Evolutionary conservation across 768 basidiomycete species (phyloP).

Genomic region (Pholiota microspora): DNA sequence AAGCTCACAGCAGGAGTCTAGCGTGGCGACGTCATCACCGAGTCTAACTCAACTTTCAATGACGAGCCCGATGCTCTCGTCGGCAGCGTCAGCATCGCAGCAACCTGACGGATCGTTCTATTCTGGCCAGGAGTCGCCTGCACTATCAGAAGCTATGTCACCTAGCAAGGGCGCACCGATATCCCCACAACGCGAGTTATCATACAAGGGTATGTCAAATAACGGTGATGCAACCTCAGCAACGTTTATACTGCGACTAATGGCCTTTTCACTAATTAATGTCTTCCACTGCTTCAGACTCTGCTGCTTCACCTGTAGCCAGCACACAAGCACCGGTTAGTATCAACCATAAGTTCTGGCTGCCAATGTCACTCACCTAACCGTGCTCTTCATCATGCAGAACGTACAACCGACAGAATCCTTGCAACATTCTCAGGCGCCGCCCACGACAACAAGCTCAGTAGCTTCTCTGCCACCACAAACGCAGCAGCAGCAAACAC

Average conservation of each 20-base stretch:
- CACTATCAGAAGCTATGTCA: slow-evolving; percentile 63
- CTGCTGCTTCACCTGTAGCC: slow-evolving; percentile 43
- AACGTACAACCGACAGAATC: slow-evolving; percentile 34
- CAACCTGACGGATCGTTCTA: slow-evolving; percentile 69
- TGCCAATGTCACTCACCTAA: slow-evolving; percentile 31
- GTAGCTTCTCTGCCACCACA: slow-evolving; percentile 24
- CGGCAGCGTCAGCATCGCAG: slow-evolving; percentile 65
- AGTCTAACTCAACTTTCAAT: slow-evolving; percentile 84
- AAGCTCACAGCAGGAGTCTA: slow-evolving; percentile 31
- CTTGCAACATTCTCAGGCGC: slow-evolving; percentile 32
- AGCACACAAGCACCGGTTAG: slow-evolving; percentile 34
- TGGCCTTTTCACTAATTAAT: too few species aligned
- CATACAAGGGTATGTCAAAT: slow-evolving; percentile 51
- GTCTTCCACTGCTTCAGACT: slow-evolving; percentile 28
- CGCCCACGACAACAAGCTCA: slow-evolving; percentile 28
- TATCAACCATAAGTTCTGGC: slow-evolving; percentile 24
- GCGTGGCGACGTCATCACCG: slow-evolving; percentile 57
- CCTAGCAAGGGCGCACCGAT: slow-evolving; percentile 46
- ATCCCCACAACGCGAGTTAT: slow-evolving; percentile 49
- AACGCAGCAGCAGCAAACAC: slow-evolving; percentile 23
- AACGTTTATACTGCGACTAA: too few species aligned
- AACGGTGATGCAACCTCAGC: too few species aligned
- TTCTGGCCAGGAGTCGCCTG: slow-evolving; percentile 71
- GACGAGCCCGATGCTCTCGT: slow-evolving; percentile 80
- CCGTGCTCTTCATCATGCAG: slow-evolving; percentile 24